Conservation (phyloP, 306 rosid genomes). For the Sicyos edulis region DNA sequence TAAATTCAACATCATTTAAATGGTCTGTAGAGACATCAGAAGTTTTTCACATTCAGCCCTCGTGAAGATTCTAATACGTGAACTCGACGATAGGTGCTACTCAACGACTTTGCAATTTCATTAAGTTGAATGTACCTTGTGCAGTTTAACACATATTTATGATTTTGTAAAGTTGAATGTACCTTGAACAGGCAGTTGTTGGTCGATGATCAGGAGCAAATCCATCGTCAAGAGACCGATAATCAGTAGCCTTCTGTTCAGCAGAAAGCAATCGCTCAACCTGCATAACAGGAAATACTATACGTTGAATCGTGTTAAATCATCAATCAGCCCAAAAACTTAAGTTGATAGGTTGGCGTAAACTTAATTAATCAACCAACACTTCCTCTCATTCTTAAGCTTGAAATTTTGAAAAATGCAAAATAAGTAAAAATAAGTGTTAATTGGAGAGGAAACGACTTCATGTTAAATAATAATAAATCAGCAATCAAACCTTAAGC, state of each 20-base stretch:
- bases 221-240: slow-evolving; percentile 84
- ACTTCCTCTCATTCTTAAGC: too few species aligned
- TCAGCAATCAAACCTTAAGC: too few species aligned
- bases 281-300: slow-evolving; percentile 31
- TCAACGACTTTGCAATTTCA: not conserved
- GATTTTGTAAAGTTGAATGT: slow-evolving; percentile 21
- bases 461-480: too few species aligned
- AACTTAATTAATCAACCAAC: too few species aligned
- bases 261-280: slow-evolving; percentile 93
- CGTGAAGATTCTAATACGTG: not conserved
- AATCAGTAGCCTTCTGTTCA: slow-evolving; percentile 90
- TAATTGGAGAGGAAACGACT: too few species aligned
- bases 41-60: not conserved
- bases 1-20: not conserved
- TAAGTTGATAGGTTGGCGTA: too few species aligned
- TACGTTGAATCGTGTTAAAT: too few species aligned
- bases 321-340: too few species aligned
- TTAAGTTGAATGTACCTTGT: too few species aligned
- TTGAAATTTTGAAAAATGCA: too few species aligned
- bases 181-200: slow-evolving; percentile 93
- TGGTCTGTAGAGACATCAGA: not conserved
- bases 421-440: too few species aligned
- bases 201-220: slow-evolving; percentile 90
- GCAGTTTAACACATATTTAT: slow-evolving; percentile 1
- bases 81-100: not conserved